Evolutionary conservation across 2,329 filamentous ascomycete genomes (phyloP), one percentile per base, ranked within the genome.

Genomic region (Emydomyces testavorans): DNA sequence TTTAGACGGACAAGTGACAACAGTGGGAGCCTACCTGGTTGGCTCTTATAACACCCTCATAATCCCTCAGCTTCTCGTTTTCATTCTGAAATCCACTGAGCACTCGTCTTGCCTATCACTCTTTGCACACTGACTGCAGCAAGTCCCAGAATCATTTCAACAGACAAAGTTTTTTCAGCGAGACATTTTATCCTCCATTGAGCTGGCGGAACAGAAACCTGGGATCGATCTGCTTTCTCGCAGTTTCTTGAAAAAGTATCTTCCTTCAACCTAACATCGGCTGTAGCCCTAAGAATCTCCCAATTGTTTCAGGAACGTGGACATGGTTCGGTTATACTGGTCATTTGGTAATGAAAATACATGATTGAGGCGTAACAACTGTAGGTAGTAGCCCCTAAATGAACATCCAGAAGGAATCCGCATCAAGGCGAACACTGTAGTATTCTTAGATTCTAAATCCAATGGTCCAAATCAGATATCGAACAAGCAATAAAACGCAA

Each of bases 11-110:
- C 71, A 62, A 13, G 68, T 71, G 13, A 66, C 69, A 2, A 63
- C 58, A 20, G 65, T 63, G 1, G 74, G 58, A 0, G n/a, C 71
- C 71, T 21, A 64, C 64, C 53, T 72, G 70, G 2, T 71, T 71
- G 20, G 64, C 66, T 11, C 70, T 68, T 28, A 67, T 50, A 13
- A 66, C 50, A 20, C 53, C 59, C 20, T 62, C 62, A 53, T 60
- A 59, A n/a, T 53, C 28, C 21, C 43, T 15, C 8, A 35, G 15
- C 32, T 6, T 21, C 18, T 38, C 35, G 13, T 37, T 39, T 29
- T 8, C 28, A 15, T 45, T 20, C 18, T 40, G 31, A n/a, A 26
- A 29, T 18, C 29, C 24, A 23, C 29, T 24, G 47, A 16, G 16
- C 40, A 26, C 6, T 11, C n/a, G 20, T 16, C 21, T 36, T 3